phyloP scores from a whole-genome alignment of 768 basidiomycete species.

The Boletus vinaceobasis region DNA sequence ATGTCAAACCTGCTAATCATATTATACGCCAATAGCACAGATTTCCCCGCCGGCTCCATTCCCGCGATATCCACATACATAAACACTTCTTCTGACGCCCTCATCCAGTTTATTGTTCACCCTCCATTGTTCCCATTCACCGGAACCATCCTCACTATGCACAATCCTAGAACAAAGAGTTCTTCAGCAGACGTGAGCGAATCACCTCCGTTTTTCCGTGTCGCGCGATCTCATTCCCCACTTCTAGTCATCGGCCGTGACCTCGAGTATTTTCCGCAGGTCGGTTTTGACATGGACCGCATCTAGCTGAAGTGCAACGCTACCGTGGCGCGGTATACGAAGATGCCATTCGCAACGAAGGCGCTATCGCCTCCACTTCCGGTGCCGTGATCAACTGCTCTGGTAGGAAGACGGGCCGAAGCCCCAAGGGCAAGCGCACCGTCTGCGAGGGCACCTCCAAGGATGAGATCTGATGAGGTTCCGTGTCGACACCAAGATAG shows the following conservation, averaged over 20 bases:
- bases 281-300: slow-evolving; percentile 98
- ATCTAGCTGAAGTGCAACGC: slow-evolving; percentile 96
- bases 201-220: neutral
- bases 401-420: slow-evolving; percentile 97
- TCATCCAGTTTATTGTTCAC: neutral
- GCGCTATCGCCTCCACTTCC: slow-evolving; percentile 93
- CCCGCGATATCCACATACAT: too few species aligned
- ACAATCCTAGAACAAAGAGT: slow-evolving; percentile 65
- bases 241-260: slow-evolving; percentile 83
- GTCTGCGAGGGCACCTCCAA: slow-evolving; percentile 96
- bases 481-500: slow-evolving; percentile 99
- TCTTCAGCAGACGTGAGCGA: slow-evolving; percentile 54
- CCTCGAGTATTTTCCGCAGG: slow-evolving; percentile 96
- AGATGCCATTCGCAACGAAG: slow-evolving; percentile 97
- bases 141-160: slow-evolving; percentile 84
- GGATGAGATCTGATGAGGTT: slow-evolving; percentile 99
- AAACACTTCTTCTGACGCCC: slow-evolving; percentile 6
- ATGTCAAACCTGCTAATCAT: slow-evolving; percentile 98
- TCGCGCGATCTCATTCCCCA: slow-evolving; percentile 8
- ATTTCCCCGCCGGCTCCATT: too few species aligned
- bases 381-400: slow-evolving; percentile 99
- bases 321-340: slow-evolving; percentile 87
- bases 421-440: slow-evolving; percentile 99
- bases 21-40: slow-evolving; percentile 92
- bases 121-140: slow-evolving; percentile 59